Percentiles rank a stretch among this genome's conserved stretches.
phyloP scores from a whole-genome alignment of 2,329 filamentous ascomycete genomes.

The Botrytis elliptica region DNA sequence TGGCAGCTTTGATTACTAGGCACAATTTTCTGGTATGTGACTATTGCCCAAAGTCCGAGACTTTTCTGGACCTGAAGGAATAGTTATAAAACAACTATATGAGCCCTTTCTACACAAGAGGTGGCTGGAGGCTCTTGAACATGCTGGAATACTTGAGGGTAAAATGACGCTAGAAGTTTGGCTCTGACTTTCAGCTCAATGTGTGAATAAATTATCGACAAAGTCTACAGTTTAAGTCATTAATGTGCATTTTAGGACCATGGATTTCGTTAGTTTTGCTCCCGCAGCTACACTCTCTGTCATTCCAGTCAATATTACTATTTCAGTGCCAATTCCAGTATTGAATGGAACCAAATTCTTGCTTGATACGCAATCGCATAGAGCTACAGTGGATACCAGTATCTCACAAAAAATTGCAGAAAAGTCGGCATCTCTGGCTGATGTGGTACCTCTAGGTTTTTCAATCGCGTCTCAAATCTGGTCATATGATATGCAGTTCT shows the following conservation, averaged over 20 bases:
- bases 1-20: not conserved
- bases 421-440: conserved; percentile 2
- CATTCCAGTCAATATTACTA: not conserved
- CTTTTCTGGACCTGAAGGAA: no score
- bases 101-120: no score
- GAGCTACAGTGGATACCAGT: not conserved
- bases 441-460: conserved; percentile 19
- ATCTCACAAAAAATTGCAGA: conserved; percentile 13
- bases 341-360: no score
- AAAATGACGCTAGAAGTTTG: no score
- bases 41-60: not conserved
- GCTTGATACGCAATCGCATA: not conserved
- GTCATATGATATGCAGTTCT: conserved; percentile 25
- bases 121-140: no score
- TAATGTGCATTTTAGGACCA: conserved; percentile 13
- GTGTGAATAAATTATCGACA: no score
- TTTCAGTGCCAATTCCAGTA: not conserved
- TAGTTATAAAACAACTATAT: no score
- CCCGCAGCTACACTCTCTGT: conserved; percentile 21
- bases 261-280: conserved; percentile 12
- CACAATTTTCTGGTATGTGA: not conserved
- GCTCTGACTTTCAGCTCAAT: no score
- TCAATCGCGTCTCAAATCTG: conserved; percentile 17
- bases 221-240: not conserved
- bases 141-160: no score